A percentile compares a stretch with the other conserved stretches of the same genome.
phyloP scores from a whole-genome alignment of 148 eudicot species.

The Vaccinium vitisidaea region DNA sequence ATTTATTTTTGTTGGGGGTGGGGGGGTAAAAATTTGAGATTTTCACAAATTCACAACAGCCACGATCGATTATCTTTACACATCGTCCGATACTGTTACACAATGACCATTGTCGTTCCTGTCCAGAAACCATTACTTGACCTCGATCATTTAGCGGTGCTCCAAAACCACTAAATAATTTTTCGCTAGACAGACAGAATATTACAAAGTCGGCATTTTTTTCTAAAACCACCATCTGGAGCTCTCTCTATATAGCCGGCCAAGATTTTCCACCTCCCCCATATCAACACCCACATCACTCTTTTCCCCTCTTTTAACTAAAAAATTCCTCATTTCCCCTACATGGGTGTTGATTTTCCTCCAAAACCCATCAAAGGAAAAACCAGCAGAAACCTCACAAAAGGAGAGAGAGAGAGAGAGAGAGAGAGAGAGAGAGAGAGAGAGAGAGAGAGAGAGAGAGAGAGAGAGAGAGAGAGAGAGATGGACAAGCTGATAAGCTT shows the following conservation, averaged over 20 bases:
- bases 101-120: too few relatives aligned
- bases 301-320: background rate
- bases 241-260: slow-evolving; percentile 31
- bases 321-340: slow-evolving; percentile 4
- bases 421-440: too few relatives aligned
- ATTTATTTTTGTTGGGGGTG: too few relatives aligned
- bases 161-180: too few relatives aligned
- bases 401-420: background rate
- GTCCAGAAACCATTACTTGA: too few relatives aligned
- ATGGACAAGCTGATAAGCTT: slow-evolving; percentile 55
- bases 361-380: slow-evolving; percentile 5
- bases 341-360: slow-evolving; percentile 6
- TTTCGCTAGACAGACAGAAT: slow-evolving; percentile 11
- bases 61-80: too few relatives aligned
- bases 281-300: slow-evolving; percentile 14
- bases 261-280: background rate
- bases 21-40: too few relatives aligned
- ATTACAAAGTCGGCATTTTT: slow-evolving; percentile 44
- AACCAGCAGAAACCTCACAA: background rate
- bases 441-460: too few relatives aligned
- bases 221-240: slow-evolving; percentile 36
- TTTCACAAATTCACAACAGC: too few relatives aligned
- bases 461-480: background rate
- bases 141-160: too few relatives aligned
- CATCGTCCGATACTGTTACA: too few relatives aligned